phyloP scores from a whole-genome alignment of 2,329 filamentous ascomycete species.

The Alternaria incomplexa region DNA sequence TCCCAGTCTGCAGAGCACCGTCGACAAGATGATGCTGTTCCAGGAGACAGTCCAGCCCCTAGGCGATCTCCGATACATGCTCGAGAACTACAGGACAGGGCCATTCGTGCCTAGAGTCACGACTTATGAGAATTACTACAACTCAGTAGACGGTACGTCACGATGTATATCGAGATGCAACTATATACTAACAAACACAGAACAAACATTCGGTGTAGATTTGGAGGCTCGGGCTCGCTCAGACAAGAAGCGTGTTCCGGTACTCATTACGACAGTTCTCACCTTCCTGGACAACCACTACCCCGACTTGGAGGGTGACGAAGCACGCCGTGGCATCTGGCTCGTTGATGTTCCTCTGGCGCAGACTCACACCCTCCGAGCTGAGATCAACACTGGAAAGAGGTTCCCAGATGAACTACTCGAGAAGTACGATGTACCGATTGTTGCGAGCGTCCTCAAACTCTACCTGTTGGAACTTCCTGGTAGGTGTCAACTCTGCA shows the following conservation, averaged over 20 bases:
- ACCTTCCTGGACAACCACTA: constrained; percentile 97
- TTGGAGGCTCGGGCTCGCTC: constrained; percentile 92
- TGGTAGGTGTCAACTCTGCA: constrained; percentile 61
- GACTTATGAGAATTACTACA: constrained; percentile 99
- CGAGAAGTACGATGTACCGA: constrained; percentile 89
- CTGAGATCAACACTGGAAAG: constrained; percentile 86
- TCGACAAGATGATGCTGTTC: constrained; percentile 99
- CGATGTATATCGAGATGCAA: not conserved
- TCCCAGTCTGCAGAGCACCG: constrained; percentile 89
- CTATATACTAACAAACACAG: constrained; percentile 49
- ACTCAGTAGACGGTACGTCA: constrained; percentile 76
- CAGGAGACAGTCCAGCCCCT: constrained; percentile 97
- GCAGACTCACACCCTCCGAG: constrained; percentile 83
- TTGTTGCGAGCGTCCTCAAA: constrained; percentile 90
- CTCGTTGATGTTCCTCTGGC: constrained; percentile 86
- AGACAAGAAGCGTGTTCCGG: constrained; percentile 92
- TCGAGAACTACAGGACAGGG: constrained; percentile 96
- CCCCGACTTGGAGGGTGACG: constrained; percentile 94
- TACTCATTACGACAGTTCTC: constrained; percentile 89
- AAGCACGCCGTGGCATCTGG: constrained; percentile 91
- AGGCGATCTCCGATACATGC: constrained; percentile 87
- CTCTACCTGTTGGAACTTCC: constrained; percentile 94
- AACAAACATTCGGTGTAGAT: constrained; percentile 97
- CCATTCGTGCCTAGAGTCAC: constrained; percentile 89
- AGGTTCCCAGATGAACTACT: constrained; percentile 76